Evolutionary conservation across 108 stramenopile genomes (phyloP).

Genomic region (Cylindrotheca fusiformis): DNA sequence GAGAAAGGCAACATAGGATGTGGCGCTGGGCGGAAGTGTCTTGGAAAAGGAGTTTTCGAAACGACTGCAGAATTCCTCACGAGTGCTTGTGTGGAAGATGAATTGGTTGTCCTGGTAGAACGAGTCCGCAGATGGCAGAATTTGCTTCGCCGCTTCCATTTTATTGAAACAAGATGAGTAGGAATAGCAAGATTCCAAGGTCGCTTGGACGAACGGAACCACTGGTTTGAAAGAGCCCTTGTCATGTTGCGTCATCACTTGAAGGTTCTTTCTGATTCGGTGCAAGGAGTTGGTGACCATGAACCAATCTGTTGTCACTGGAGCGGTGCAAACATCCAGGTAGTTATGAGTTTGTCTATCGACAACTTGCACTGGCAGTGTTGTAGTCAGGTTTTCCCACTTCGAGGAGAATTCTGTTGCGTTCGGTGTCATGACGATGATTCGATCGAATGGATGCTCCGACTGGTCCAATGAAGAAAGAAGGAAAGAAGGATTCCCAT

Average conservation of each 20-base stretch:
- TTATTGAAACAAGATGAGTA: slow-evolving; percentile 55
- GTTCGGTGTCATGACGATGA: slow-evolving; percentile 56
- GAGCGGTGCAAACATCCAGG: slow-evolving; percentile 66
- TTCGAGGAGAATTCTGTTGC: slow-evolving; percentile 8
- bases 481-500: slow-evolving; percentile 41
- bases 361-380: slow-evolving; percentile 48
- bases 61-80: slow-evolving; percentile 44
- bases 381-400: neutral
- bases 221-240: slow-evolving; percentile 50
- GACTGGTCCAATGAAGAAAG: slow-evolving; percentile 51
- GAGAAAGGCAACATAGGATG: slow-evolving; percentile 11
- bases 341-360: slow-evolving; percentile 31
- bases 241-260: slow-evolving; percentile 57
- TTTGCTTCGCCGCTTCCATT: slow-evolving; percentile 43
- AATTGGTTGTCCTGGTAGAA: slow-evolving; percentile 50
- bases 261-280: slow-evolving; percentile 55
- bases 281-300: slow-evolving; percentile 72
- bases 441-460: slow-evolving; percentile 63
- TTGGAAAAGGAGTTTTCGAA: neutral
- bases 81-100: slow-evolving; percentile 47
- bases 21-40: slow-evolving; percentile 5
- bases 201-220: slow-evolving; percentile 54
- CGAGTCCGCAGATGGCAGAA: slow-evolving; percentile 26
- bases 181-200: slow-evolving; percentile 53
- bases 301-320: slow-evolving; percentile 62